Evolutionary conservation across 2,329 filamentous ascomycete genomes (phyloP), one percentile per base, ranked within the genome.

Genomic region (Neonectria coccinea): DNA sequence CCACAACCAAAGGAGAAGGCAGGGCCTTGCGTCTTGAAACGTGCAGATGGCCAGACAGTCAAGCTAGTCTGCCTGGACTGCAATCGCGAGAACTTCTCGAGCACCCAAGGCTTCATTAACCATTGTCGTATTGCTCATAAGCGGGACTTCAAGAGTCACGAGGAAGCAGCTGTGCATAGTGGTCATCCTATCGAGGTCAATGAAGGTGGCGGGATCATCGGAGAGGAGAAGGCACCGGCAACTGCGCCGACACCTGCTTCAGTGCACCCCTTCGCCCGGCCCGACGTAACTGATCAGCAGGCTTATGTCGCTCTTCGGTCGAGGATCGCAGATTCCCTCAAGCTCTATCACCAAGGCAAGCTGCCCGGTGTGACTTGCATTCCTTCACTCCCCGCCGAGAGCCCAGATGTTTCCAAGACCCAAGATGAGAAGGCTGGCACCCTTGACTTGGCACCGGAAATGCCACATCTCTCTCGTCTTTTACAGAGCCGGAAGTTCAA

Each of bases 91-190:
- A 93, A 97, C 78, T 98, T 98, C 76, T 94, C 92, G 60, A 98
- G 94, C 81, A 97, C 94, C 0, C 96, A 98, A 79, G 96, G 96
- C n/a, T 98, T 98, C 80, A 96, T 99, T 82, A 99, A 99, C 76
- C 96, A 99, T 77, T 98, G 95, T 77, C 93, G 96, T 62, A 98
- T 99, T 73, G 94, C 94, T 27, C 96, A 99, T 80, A 92, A 91
- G 76, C 88, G 93, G 64, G 94, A 97, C 68, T 98, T 94, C 83
- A 95, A 97, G 81, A 97, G 93, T 73, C 96, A 99, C 75, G 95
- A 98, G 78, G 93, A 94, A 74, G 96, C 96, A 67, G 96, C 95
- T 36, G 86, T 94, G 60, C 91, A 92, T 64, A 97, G 93, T 72
- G 96, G 96, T 56, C 90, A 94, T 70, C 89, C 91, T 12, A 88